These are phyloP conservation scores for Saccharomycopsis crataegensis DNA, from an alignment of 1,139 yeast genomes.

Conservation along the genomic window DNA sequence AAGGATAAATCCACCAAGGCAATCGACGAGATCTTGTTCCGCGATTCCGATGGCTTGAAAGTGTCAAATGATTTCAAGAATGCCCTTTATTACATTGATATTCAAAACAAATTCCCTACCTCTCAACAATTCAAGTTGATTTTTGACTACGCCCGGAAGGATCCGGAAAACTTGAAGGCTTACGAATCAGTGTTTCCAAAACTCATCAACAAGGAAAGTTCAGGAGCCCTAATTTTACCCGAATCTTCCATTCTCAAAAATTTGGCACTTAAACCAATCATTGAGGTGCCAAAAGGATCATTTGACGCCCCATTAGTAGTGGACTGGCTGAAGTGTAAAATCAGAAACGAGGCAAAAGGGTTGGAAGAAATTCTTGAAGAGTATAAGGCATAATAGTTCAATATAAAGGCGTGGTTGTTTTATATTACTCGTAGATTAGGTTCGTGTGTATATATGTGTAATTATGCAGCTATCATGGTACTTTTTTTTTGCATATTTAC, in stretches of 20 bases:
- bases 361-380: slow-evolving; percentile 2
- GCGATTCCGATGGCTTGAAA: slow-evolving; percentile 1
- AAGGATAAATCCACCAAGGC: slow-evolving; percentile 1
- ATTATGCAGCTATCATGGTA: too few species aligned
- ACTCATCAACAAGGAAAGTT: background rate
- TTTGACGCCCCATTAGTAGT: slow-evolving; percentile 16
- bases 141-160: slow-evolving; percentile 3
- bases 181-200: slow-evolving; percentile 12
- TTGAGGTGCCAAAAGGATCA: slow-evolving; percentile 1
- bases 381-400: background rate
- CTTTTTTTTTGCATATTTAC: too few species aligned
- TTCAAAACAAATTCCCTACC: slow-evolving; percentile 17
- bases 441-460: too few species aligned
- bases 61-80: slow-evolving; percentile 16
- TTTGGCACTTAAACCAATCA: slow-evolving; percentile 12
- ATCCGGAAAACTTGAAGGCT: slow-evolving; percentile 7
- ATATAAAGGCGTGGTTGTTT: too few species aligned
- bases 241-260: slow-evolving; percentile 5
- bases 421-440: too few species aligned
- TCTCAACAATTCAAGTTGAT: slow-evolving; percentile 15
- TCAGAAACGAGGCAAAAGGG: slow-evolving; percentile 7
- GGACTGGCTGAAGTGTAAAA: slow-evolving; percentile 16
- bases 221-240: background rate
- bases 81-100: slow-evolving; percentile 16
- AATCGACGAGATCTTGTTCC: slow-evolving; percentile 14